phyloP scores from a whole-genome alignment of 495 filamentous ascomycete species.

The Bryoglossum gracile region DNA sequence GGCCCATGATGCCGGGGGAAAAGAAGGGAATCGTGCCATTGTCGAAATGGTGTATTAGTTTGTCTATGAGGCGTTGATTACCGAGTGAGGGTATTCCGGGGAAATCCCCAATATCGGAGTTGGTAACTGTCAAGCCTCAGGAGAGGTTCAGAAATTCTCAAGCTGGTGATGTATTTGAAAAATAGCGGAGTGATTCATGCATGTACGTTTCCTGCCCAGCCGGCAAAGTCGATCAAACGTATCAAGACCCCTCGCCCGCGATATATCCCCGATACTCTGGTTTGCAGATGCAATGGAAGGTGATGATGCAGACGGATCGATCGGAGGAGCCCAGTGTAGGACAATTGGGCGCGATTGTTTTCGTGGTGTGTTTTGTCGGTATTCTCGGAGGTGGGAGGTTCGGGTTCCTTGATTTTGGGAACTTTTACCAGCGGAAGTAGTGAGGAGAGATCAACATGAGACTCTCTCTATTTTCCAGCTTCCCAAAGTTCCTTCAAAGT shows the following conservation, averaged over 20 bases:
- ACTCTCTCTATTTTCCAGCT: too few species aligned
- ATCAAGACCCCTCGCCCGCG: conserved; percentile 1
- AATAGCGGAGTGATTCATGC: conserved; percentile 1
- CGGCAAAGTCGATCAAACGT: conserved; percentile 10
- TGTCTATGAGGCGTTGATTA: conserved; percentile 11
- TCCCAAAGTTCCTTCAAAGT: too few species aligned
- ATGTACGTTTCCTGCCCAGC: conserved; percentile 5
- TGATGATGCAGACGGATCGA: conserved; percentile 3
- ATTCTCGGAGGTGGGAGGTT: too few species aligned
- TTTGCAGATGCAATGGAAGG: conserved; percentile 13
- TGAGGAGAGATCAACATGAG: too few species aligned
- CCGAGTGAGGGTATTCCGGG: not conserved
- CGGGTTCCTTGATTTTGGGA: too few species aligned
- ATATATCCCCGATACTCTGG: conserved; percentile 5
- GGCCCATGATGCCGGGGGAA: conserved; percentile 18
- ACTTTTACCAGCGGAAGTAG: too few species aligned
- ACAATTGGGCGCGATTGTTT: too few species aligned
- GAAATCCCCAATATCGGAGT: not conserved
- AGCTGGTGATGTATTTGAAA: not conserved
- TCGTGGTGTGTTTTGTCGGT: too few species aligned
- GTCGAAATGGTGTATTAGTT: conserved; percentile 16
- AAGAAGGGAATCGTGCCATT: conserved; percentile 26
- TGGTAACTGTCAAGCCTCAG: not conserved
- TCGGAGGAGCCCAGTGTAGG: too few species aligned
- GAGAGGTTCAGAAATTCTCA: conserved; percentile 6